Conservation (phyloP, 352 stramenopile species). For the Halophytophthora polymorphica region DNA sequence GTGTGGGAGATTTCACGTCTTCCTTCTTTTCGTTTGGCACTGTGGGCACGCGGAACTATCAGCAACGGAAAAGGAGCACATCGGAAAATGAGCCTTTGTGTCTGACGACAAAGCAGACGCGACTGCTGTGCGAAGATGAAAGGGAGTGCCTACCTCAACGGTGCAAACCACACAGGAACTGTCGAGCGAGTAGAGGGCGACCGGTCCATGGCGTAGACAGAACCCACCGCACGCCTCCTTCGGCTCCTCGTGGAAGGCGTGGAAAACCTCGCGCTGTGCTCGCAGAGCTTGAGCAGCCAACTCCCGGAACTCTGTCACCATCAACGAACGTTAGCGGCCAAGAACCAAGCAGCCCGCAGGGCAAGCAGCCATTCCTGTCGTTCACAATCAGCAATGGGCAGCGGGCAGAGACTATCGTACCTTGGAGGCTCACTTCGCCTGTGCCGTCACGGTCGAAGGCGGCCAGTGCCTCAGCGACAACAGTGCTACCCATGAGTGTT, state of each 20-base stretch:
- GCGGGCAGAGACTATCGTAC: conserved; percentile 10
- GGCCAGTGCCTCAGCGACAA: conserved; percentile 33
- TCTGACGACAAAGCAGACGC: not conserved
- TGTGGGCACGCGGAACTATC: too few relatives aligned
- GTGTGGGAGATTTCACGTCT: too few relatives aligned
- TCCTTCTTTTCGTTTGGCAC: too few relatives aligned
- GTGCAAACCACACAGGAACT: conserved; percentile 47
- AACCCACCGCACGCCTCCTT: conserved; percentile 28
- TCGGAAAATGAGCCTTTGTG: not conserved
- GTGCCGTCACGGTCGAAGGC: conserved; percentile 55
- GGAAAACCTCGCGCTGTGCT: conserved; percentile 21
- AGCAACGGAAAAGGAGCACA: too few relatives aligned
- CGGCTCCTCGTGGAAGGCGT: conserved; percentile 37
- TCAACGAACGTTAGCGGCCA: not conserved
- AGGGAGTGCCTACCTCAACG: conserved; percentile 29
- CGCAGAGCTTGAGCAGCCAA: conserved; percentile 39
- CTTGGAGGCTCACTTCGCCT: conserved; percentile 58
- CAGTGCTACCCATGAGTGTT: conserved; percentile 43
- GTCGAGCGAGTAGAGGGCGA: conserved; percentile 39
- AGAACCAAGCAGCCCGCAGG: conserved; percentile 1
- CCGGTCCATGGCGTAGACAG: conserved; percentile 54
- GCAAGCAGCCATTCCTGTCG: not conserved
- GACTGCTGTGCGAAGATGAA: too few relatives aligned
- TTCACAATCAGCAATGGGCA: not conserved
- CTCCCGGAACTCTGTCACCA: conserved; percentile 40